phyloP scores from a whole-genome alignment of 805 yeast species.

The Priceomyces castillae region DNA sequence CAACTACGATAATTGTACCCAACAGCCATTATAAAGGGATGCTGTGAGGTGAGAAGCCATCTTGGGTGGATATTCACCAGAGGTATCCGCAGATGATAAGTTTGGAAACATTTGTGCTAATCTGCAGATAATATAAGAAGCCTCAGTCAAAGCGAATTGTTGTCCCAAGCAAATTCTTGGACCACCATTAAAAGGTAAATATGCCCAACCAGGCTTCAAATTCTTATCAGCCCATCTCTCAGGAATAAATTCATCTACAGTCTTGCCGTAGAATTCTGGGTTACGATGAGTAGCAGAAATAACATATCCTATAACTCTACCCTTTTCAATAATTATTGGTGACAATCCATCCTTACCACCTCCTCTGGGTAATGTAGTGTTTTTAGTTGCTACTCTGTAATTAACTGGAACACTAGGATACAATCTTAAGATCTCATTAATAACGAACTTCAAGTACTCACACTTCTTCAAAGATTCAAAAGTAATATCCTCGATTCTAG shows the following conservation, averaged over 20 bases:
- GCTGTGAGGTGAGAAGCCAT: conserved; percentile 30
- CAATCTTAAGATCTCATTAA: conserved; percentile 36
- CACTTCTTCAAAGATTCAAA: conserved; percentile 40
- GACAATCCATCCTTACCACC: conserved; percentile 40
- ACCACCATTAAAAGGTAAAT: conserved; percentile 37
- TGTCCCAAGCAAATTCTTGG: conserved; percentile 41
- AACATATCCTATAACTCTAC: conserved; percentile 39
- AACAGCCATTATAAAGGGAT: conserved; percentile 22
- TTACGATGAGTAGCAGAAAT: conserved; percentile 45
- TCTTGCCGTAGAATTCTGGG: conserved; percentile 28
- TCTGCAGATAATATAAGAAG: conserved; percentile 29
- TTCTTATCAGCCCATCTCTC: conserved; percentile 30
- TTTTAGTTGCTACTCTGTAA: conserved; percentile 43
- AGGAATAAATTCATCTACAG: conserved; percentile 27
- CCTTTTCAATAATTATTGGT: conserved; percentile 45
- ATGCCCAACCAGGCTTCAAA: conserved; percentile 34
- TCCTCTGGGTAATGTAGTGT: conserved; percentile 50
- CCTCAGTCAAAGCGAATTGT: conserved; percentile 39
- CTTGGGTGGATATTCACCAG: conserved; percentile 22
- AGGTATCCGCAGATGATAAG: conserved; percentile 12
- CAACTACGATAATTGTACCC: conserved; percentile 8
- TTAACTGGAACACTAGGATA: conserved; percentile 47
- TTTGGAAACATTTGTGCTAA: conserved; percentile 30
- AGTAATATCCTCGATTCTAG: conserved; percentile 27
- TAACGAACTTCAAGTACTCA: conserved; percentile 35